Base-by-base conservation (phyloP, 2,329 filamentous ascomycete species). In the Ploettnerulaceae sp. region DNA sequence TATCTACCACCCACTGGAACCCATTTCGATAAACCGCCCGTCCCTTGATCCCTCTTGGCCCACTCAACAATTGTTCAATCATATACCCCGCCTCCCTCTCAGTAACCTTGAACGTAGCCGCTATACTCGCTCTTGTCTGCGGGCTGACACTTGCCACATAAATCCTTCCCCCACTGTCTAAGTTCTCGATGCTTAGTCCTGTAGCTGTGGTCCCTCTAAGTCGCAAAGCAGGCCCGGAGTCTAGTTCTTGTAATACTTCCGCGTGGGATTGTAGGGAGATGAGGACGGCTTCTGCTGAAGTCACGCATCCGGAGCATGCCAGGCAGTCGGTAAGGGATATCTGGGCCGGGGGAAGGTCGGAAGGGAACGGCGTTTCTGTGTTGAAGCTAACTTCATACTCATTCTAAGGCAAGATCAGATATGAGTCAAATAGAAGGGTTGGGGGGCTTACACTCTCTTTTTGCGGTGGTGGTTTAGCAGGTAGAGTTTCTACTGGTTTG, bases 251-350 rank as follows among this genome's bases (percentile, higher is more conserved):
- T 38, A 98, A 74, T 6, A 98, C 90, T 68, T 98, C 93, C 28
- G 82, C 80, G 67, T 98, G 93, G 57, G 88, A 95, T 68, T 98
- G 93, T 45, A 98, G 70, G 48, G 87, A 93, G 41, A 98, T 89
- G 32, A 98, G 79, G n/a, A 98, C 88, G 12, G 93, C 93, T 70
- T 98, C 93, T 36, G 93, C 93, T 5, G 90, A 95, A 15, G 93
- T 98, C 41, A 98, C 93, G 66, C 93, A 98, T 43, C 93, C 93
- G 7, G 93, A 96, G 68, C 93, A 98, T 42, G 93, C 93, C 40
- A 98, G 83, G 63, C 93, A 98, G 68, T 98, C 93, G 5, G 93
- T 97, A 51, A 98, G 79, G 38, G 90, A 96, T 59, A 98, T 97
- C 64, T 95, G 82, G 5, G 91, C 90, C 1, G 90, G 87, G 3